Percentiles rank a stretch among this genome's conserved stretches.
These are phyloP conservation scores for Moesziomyces sp. DNA, from an alignment of 1,284 basidiomycete genomes.

Conservation along the genomic window DNA sequence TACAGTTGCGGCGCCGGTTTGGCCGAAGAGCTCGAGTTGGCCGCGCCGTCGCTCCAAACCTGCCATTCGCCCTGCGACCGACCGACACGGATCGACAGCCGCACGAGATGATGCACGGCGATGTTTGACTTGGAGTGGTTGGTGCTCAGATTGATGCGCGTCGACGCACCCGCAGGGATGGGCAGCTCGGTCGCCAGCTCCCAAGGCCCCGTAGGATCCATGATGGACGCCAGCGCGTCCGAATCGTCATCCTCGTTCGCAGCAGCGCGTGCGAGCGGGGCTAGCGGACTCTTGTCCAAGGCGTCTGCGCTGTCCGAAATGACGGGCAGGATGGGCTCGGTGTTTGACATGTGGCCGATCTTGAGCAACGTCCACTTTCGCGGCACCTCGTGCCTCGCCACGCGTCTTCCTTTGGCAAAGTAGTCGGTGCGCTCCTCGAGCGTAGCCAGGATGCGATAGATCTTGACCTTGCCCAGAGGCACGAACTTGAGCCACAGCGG, in stretches of 20 bases:
- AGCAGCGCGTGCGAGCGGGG: slow-evolving; percentile 59
- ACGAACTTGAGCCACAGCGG: slow-evolving; percentile 84
- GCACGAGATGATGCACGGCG: slow-evolving; percentile 80
- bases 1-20: slow-evolving; percentile 69
- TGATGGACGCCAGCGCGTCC: slow-evolving; percentile 61
- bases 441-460: slow-evolving; percentile 80
- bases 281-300: slow-evolving; percentile 69
- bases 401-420: slow-evolving; percentile 69
- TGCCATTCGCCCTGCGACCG: slow-evolving; percentile 58
- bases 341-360: slow-evolving; percentile 72
- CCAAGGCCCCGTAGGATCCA: slow-evolving; percentile 73
- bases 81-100: slow-evolving; percentile 86
- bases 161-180: slow-evolving; percentile 63
- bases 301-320: slow-evolving; percentile 71
- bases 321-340: slow-evolving; percentile 76
- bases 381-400: slow-evolving; percentile 81
- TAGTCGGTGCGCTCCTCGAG: slow-evolving; percentile 78
- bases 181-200: slow-evolving; percentile 69
- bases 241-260: slow-evolving; percentile 45
- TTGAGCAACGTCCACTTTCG: slow-evolving; percentile 77
- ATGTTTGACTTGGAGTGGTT: slow-evolving; percentile 85
- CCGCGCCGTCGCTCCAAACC: slow-evolving; percentile 8
- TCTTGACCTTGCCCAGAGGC: slow-evolving; percentile 83
- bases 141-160: slow-evolving; percentile 80
- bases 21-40: slow-evolving; percentile 9